Conservation (phyloP, 2,329 filamentous ascomycete species). For the Botrytis porri region DNA sequence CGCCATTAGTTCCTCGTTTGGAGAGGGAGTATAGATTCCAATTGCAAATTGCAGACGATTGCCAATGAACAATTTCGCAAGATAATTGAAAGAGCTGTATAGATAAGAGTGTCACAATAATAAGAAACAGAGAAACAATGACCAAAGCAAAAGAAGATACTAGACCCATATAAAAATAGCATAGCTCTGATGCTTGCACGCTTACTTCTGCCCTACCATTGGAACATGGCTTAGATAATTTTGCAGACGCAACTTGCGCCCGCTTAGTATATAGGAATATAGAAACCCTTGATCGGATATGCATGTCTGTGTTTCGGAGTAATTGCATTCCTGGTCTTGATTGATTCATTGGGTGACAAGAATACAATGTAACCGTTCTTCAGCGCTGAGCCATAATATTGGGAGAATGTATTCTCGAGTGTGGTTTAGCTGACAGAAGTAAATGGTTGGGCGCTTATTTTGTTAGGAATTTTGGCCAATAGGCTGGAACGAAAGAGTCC, state of each 20-base stretch:
- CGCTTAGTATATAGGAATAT: background rate
- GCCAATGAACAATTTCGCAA: background rate
- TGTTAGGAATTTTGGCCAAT: background rate
- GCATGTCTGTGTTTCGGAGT: background rate
- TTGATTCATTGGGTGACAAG: background rate
- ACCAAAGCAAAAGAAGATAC: background rate
- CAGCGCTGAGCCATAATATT: background rate
- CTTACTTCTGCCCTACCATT: slow-evolving; percentile 12
- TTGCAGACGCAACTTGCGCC: background rate
- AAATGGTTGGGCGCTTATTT: background rate
- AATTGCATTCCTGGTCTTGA: background rate
- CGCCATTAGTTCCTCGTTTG: background rate
- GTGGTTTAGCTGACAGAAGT: background rate
- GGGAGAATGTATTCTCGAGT: background rate
- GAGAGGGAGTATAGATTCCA: background rate
- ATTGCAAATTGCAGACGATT: background rate
- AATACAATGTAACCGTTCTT: slow-evolving; percentile 4
- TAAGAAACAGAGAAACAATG: background rate
- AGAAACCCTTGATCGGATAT: background rate
- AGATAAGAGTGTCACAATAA: background rate
- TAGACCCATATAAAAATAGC: background rate
- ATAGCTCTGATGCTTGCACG: background rate
- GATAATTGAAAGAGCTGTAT: background rate
- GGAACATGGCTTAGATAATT: background rate
- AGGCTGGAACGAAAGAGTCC: background rate